Conservation (phyloP, 192 early-diverging fungal genomes). For the Gorgonomyces haynaldii region DNA sequence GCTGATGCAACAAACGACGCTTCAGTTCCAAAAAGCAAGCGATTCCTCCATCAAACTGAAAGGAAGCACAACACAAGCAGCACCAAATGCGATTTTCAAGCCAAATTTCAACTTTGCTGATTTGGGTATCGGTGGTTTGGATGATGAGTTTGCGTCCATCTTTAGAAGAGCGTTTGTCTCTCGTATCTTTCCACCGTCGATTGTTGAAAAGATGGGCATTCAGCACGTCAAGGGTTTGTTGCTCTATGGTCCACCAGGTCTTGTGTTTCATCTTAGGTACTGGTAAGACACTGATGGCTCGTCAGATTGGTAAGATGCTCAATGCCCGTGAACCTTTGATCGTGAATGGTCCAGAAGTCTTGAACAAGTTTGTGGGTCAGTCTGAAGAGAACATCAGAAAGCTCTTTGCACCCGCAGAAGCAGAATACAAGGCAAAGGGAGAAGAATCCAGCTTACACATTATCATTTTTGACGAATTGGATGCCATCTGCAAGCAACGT, state of each 20-base stretch:
- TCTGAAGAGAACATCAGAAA: conserved; percentile 96
- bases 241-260: conserved; percentile 72
- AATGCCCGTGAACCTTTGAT: conserved; percentile 88
- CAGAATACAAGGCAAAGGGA: conserved; percentile 84
- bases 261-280: conserved; percentile 44
- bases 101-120: conserved; percentile 96
- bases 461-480: conserved; percentile 98
- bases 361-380: conserved; percentile 95
- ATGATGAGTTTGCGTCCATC: conserved; percentile 84
- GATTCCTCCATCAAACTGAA: conserved; percentile 68
- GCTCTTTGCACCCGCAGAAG: conserved; percentile 87
- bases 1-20: conserved; percentile 54
- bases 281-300: conserved; percentile 94
- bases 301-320: conserved; percentile 98
- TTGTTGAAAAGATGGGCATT: conserved; percentile 92
- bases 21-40: conserved; percentile 58
- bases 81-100: conserved; percentile 69
- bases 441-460: conserved; percentile 89
- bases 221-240: conserved; percentile 78
- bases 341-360: conserved; percentile 90
- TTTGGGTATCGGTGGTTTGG: conserved; percentile 95
- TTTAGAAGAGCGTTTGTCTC: conserved; percentile 96
- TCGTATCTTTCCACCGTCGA: conserved; percentile 83
- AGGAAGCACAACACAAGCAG: conserved; percentile 43
- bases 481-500: conserved; percentile 97